These are phyloP conservation scores for Sedum album DNA, from an alignment of 164 flowering plant species.

Conservation along the genomic window DNA sequence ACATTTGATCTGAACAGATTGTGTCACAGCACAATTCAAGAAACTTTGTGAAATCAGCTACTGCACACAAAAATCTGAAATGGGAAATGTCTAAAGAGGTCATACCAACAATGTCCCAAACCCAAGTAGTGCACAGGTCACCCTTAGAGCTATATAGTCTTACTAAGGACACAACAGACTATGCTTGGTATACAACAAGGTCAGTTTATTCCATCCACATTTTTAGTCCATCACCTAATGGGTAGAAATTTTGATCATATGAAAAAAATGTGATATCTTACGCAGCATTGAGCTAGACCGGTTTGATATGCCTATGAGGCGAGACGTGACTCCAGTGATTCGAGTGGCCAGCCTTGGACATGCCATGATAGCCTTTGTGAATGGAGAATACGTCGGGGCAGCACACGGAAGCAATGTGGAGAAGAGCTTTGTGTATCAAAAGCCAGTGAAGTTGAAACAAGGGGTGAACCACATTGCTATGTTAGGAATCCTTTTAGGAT, in stretches of 20 bases:
- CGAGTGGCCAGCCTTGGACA: constrained; percentile 70
- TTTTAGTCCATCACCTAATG: not conserved
- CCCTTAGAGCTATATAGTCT: constrained; percentile 36
- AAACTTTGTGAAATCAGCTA: constrained; percentile 8
- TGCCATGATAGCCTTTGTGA: constrained; percentile 59
- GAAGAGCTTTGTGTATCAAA: constrained; percentile 44
- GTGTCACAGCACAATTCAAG: constrained; percentile 15
- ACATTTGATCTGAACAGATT: constrained; percentile 15
- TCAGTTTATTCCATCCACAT: constrained; percentile 16
- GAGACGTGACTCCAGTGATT: constrained; percentile 42
- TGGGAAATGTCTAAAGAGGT: constrained; percentile 14
- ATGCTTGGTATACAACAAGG: constrained; percentile 80
- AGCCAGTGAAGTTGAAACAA: constrained; percentile 28
- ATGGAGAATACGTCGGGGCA: constrained; percentile 56
- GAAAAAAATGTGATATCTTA: not conserved
- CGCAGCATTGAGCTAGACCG: constrained; percentile 38
- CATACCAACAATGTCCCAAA: not conserved
- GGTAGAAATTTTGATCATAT: too few relatives aligned
- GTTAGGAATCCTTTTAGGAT: constrained; percentile 53
- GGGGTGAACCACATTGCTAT: constrained; percentile 62
- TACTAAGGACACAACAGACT: constrained; percentile 74
- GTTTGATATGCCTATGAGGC: constrained; percentile 42
- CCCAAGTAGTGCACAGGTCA: not conserved
- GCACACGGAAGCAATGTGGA: constrained; percentile 61
- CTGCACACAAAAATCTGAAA: constrained; percentile 11